Evolutionary conservation across 345 rosid genomes (phyloP).

Genomic region (Arabidopsis thaliana): TAIR10.1 NC_003074.8:3815001-3815500

Average conservation of each 20-base stretch:
- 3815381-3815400: constrained; percentile 41
- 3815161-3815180: constrained; percentile 42
- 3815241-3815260: constrained; percentile 80
- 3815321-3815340: constrained; percentile 66
- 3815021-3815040: constrained; percentile 87
- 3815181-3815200: constrained; percentile 85
- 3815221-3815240: constrained; percentile 76
- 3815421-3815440: constrained; percentile 5
- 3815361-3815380: constrained; percentile 80
- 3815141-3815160: neutral
- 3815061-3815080: constrained; percentile 75
- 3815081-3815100: constrained; percentile 71
- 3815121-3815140: neutral
- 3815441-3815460: constrained; percentile 24
- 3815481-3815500: constrained; percentile 74
- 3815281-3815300: constrained; percentile 73
- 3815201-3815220: constrained; percentile 69
- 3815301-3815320: constrained; percentile 62
- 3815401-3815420: constrained; percentile 8
- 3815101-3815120: constrained; percentile 58
- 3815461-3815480: constrained; percentile 67
- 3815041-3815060: constrained; percentile 80
- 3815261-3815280: constrained; percentile 81
- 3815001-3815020: constrained; percentile 86
- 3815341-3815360: constrained; percentile 83